Evolutionary conservation across 73 alveolate species (phyloP).

Genomic region (Durusdinium trenchii): DNA sequence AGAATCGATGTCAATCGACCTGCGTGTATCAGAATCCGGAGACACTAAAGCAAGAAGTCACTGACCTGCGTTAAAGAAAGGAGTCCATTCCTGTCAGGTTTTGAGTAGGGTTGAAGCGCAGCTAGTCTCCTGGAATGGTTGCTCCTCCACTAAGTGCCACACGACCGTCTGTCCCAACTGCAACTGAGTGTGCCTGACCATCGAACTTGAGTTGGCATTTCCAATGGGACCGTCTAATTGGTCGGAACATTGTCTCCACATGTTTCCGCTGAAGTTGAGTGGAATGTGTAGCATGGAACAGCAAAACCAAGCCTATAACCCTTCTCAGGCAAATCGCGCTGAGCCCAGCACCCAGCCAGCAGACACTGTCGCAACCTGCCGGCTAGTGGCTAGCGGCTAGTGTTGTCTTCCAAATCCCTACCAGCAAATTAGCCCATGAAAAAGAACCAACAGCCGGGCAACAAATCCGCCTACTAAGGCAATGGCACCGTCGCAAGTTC

Average conservation of each 20-base stretch:
- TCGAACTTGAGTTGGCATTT: no score
- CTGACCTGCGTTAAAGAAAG: background rate
- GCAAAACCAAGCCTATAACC: background rate
- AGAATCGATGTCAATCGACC: no score
- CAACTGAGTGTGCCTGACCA: conserved; percentile 61
- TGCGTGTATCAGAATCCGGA: no score
- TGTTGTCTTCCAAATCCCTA: no score
- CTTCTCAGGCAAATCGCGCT: background rate
- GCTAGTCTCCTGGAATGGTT: background rate
- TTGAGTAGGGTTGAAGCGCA: background rate
- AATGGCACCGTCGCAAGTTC: no score
- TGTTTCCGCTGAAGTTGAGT: background rate
- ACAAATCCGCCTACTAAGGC: no score
- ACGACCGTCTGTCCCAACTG: conserved; percentile 88
- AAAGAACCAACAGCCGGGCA: no score
- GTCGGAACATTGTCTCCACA: no score
- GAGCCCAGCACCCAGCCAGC: conserved; percentile 54
- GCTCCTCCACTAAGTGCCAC: background rate
- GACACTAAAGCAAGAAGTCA: no score
- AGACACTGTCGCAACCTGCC: conserved; percentile 41
- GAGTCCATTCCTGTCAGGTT: background rate
- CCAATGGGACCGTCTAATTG: no score
- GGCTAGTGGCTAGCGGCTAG: no score
- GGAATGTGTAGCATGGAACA: background rate
- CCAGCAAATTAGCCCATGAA: no score